Base-by-base conservation (phyloP, 2,329 filamentous ascomycete species). In the Helotiales sp. region DNA sequence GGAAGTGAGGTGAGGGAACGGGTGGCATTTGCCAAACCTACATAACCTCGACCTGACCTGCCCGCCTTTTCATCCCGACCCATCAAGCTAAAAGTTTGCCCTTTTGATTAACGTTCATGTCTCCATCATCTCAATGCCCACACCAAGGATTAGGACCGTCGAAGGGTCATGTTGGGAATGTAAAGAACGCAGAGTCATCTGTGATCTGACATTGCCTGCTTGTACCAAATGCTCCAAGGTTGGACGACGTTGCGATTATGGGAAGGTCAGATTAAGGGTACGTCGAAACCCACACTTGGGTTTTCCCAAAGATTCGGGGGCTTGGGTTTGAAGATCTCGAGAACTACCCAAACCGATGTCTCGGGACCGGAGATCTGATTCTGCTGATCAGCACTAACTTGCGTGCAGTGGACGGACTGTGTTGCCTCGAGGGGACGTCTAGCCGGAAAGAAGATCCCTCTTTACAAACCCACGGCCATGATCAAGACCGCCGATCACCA, bases 161-260 rank as follows among this genome's bases (percentile, higher is more conserved):
- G 74, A 78, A 68, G 80, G 80, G n/a, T 82, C 80, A 6, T 82
- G 80, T 69, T 82, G 80, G 80, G 76, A 78, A 24, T 82, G 80
- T 73, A 82, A 81, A 69, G 80, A 82, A 57, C 77, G 80, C 11
- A 75, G 80, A 26, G 79, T 82, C 50, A 81, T 82, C 67, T 82
- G 80, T 69, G 80, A 82, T 65, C 76, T 82, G 8, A 72, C 74
- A 28, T 75, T 76, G 26, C 79, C 80, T 1, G 71, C 74, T 2
- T 82, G 80, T 68, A 76, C 75, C 3, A 79, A 80, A 61, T 82
- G 80, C 65, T 62, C 68, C 7, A 75, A 73, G 69, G 68, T 70
- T n/a, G 71, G 72, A 22, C 65, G 70, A 24, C 68, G 65, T 20
- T 79, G 79, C 70, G 77, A 77, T 67, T 81, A 79, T 68, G 80